A percentile compares a stretch with the other conserved stretches of the same genome.
These are phyloP conservation scores for Pascua sp. DNA, from an alignment of 1,284 basidiomycete species.

Conservation along the genomic window DNA sequence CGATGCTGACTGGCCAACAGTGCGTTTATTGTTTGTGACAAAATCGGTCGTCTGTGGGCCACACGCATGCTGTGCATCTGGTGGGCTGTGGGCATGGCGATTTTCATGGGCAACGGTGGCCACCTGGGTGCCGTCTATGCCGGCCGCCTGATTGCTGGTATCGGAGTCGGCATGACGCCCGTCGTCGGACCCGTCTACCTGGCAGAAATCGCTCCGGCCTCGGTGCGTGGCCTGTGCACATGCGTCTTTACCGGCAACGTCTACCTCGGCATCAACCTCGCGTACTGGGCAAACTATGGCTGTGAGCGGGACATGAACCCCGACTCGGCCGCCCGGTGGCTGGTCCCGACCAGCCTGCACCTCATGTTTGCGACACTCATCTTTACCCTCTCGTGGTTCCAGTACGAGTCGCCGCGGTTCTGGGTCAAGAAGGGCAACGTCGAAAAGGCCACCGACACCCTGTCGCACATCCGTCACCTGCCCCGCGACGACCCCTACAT, in stretches of 20 bases:
- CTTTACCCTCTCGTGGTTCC: conserved; percentile 10
- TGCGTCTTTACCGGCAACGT: conserved; percentile 10
- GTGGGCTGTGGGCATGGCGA: conserved; percentile 8
- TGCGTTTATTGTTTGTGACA: conserved; percentile 11
- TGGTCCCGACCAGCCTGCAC: conserved; percentile 13
- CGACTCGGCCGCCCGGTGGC: conserved; percentile 9
- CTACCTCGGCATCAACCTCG: conserved; percentile 12
- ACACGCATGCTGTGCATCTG: conserved; percentile 9
- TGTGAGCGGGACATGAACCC: conserved; percentile 9
- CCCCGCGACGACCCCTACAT: conserved; percentile 22
- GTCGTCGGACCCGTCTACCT: conserved; percentile 13
- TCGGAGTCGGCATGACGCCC: conserved; percentile 10
- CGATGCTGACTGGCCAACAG: not conserved
- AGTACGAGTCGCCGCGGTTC: conserved; percentile 22
- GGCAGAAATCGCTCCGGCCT: conserved; percentile 7
- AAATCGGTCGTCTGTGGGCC: conserved; percentile 13
- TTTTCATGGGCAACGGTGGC: conserved; percentile 6
- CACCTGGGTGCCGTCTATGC: conserved; percentile 7
- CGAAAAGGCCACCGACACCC: conserved; percentile 19
- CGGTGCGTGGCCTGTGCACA: conserved; percentile 10
- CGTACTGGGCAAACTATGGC: conserved; percentile 20
- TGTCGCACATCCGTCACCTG: conserved; percentile 21
- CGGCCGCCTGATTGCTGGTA: conserved; percentile 10
- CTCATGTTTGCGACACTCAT: conserved; percentile 14
- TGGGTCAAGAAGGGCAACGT: conserved; percentile 22